These are phyloP conservation scores for Malus hybrid DNA, from an alignment of 331 rosid genomes.

Conservation along the genomic window DNA sequence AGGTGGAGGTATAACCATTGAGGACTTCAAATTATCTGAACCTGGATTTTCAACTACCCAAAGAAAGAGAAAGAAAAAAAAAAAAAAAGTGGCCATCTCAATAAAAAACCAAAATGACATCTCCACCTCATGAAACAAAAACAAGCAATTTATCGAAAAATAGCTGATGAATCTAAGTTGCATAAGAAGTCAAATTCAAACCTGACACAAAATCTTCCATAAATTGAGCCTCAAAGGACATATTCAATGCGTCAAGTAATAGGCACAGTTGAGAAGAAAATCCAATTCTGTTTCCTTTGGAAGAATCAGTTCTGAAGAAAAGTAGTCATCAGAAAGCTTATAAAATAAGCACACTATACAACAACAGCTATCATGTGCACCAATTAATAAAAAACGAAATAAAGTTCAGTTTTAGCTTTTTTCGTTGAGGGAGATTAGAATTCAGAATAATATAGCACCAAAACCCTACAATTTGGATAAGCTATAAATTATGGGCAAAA, in stretches of 20 bases:
- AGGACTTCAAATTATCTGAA: constrained; percentile 58
- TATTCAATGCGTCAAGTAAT: constrained; percentile 66
- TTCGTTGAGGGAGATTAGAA: not conserved
- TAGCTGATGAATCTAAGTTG: not conserved
- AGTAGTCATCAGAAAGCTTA: not conserved
- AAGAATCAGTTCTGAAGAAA: constrained; percentile 49
- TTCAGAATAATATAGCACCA: not conserved
- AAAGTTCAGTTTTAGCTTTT: not conserved
- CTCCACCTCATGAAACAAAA: constrained; percentile 12
- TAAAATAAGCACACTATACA: not conserved
- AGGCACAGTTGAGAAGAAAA: constrained; percentile 72
- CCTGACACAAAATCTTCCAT: constrained; percentile 98
- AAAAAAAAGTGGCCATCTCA: constrained; percentile 6
- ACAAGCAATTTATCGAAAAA: constrained; percentile 17
- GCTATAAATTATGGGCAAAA: not conserved
- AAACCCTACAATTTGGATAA: not conserved
- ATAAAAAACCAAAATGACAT: constrained; percentile 14
- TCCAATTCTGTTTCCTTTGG: constrained; percentile 61
- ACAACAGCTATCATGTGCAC: not conserved
- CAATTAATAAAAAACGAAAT: not conserved
- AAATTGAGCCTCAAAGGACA: constrained; percentile 85
- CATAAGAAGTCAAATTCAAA: constrained; percentile 15
- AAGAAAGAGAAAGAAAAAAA: constrained; percentile 8
- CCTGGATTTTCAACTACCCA: constrained; percentile 73
- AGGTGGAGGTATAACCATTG: constrained; percentile 80